These are phyloP conservation scores for Colletotrichum scovillei DNA, from an alignment of 2,329 filamentous ascomycete genomes.

Conservation along the genomic window DNA sequence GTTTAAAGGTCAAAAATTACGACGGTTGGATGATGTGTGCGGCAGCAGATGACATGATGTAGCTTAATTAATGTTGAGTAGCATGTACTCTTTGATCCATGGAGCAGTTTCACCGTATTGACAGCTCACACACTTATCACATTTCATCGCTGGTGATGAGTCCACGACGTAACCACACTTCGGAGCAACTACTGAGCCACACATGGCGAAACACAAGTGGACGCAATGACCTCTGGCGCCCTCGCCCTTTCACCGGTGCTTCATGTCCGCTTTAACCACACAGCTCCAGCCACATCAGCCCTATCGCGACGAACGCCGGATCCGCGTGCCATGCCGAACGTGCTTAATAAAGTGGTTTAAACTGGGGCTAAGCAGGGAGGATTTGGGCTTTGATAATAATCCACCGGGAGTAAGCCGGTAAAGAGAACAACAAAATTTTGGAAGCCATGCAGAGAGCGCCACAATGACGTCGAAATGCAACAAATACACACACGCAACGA, in stretches of 20 bases:
- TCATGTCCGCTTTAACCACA: neutral
- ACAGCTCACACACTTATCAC: neutral
- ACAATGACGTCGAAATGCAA: slow-evolving; percentile 23
- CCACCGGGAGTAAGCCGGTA: slow-evolving; percentile 9
- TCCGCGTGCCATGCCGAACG: slow-evolving; percentile 11
- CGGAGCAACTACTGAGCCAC: neutral
- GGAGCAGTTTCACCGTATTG: neutral
- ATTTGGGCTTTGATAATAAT: neutral
- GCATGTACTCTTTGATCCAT: neutral
- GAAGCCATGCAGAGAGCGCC: neutral
- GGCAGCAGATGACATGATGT: neutral
- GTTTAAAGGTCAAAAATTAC: neutral
- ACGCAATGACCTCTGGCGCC: slow-evolving; percentile 2
- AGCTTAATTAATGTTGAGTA: neutral
- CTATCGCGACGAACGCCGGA: neutral
- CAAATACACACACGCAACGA: neutral
- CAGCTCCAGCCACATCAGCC: slow-evolving; percentile 9
- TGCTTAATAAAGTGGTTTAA: neutral
- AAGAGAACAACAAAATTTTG: neutral
- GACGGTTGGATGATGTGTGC: neutral
- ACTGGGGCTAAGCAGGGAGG: slow-evolving; percentile 3
- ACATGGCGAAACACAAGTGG: slow-evolving; percentile 16
- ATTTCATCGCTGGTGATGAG: neutral
- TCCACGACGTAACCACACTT: slow-evolving; percentile 9
- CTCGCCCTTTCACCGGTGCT: neutral